These are phyloP conservation scores for Skeletonema marinoi DNA, from an alignment of 108 stramenopile species.

Conservation along the genomic window DNA sequence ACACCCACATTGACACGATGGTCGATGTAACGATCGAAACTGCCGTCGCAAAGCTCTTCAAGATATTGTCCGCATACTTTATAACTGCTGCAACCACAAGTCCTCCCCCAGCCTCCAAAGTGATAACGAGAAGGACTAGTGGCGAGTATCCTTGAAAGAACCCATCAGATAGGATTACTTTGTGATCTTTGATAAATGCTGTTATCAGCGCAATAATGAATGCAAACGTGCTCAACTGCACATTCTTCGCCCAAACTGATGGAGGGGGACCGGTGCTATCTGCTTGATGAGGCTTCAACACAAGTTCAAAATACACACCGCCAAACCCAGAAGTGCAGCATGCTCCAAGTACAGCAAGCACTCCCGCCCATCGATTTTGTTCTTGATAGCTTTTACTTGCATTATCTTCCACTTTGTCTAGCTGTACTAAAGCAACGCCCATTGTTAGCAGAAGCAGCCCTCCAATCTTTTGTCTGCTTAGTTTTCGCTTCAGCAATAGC, in stretches of 20 bases:
- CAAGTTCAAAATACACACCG: constrained; percentile 97
- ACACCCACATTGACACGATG: constrained; percentile 54
- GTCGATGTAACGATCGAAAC: constrained; percentile 53
- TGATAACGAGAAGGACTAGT: constrained; percentile 84
- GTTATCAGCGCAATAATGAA: constrained; percentile 76
- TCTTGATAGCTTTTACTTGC: constrained; percentile 35
- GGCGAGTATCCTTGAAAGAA: constrained; percentile 91
- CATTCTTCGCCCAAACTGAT: constrained; percentile 93
- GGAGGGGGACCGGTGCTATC: constrained; percentile 46
- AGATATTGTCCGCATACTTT: constrained; percentile 87
- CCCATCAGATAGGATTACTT: constrained; percentile 64
- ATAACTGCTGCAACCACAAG: constrained; percentile 81
- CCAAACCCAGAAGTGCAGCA: constrained; percentile 93
- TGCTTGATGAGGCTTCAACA: constrained; percentile 87
- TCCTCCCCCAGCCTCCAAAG: constrained; percentile 87
- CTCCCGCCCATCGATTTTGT: constrained; percentile 76
- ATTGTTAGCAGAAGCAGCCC: constrained; percentile 85
- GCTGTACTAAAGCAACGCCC: constrained; percentile 94
- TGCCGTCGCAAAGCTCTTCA: constrained; percentile 80
- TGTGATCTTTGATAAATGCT: constrained; percentile 76
- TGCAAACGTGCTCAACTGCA: constrained; percentile 96
- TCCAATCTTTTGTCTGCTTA: constrained; percentile 59
- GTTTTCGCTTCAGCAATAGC: constrained; percentile 83
- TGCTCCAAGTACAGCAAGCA: constrained; percentile 92
- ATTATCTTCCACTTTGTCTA: constrained; percentile 46